A percentile compares a stretch with the other conserved stretches of the same genome.
Conservation (phyloP, 495 filamentous ascomycete genomes). For the Bacidia gigantensis region DNA sequence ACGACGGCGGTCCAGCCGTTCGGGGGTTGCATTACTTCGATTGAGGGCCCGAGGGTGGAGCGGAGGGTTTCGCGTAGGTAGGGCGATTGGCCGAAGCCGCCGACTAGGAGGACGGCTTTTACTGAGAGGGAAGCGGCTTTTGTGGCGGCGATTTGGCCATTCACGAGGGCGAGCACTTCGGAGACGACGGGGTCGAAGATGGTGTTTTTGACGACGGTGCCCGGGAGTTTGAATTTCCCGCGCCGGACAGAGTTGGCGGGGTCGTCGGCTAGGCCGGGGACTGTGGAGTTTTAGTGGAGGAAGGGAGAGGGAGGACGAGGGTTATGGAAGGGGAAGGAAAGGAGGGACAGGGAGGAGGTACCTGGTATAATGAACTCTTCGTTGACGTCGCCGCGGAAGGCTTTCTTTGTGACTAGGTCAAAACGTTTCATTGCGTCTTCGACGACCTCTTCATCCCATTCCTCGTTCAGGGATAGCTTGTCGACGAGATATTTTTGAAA, state of each 20-base stretch:
- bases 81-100: slow-evolving; percentile 53
- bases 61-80: slow-evolving; percentile 32
- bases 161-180: slow-evolving; percentile 47
- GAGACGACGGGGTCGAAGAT: slow-evolving; percentile 56
- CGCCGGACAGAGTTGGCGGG: slow-evolving; percentile 45
- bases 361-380: slow-evolving; percentile 19
- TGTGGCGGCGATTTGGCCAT: slow-evolving; percentile 40
- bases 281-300: slow-evolving; percentile 4
- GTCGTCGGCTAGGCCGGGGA: slow-evolving; percentile 23
- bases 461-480: slow-evolving; percentile 44
- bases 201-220: slow-evolving; percentile 38
- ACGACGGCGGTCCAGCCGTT: slow-evolving; percentile 31
- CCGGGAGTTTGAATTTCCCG: slow-evolving; percentile 51
- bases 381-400: slow-evolving; percentile 10
- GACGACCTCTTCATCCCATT: slow-evolving; percentile 48
- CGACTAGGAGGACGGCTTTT: slow-evolving; percentile 48
- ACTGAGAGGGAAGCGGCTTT: slow-evolving; percentile 9
- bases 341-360: neutral
- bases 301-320: neutral
- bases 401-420: slow-evolving; percentile 16
- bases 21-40: slow-evolving; percentile 18
- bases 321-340: neutral
- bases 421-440: slow-evolving; percentile 28
- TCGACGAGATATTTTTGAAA: slow-evolving; percentile 56
- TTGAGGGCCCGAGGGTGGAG: slow-evolving; percentile 6